Evolutionary conservation across 2,329 filamentous ascomycete genomes (phyloP), one percentile per base, ranked within the genome.

Genomic region (Alternaria sp.): DNA sequence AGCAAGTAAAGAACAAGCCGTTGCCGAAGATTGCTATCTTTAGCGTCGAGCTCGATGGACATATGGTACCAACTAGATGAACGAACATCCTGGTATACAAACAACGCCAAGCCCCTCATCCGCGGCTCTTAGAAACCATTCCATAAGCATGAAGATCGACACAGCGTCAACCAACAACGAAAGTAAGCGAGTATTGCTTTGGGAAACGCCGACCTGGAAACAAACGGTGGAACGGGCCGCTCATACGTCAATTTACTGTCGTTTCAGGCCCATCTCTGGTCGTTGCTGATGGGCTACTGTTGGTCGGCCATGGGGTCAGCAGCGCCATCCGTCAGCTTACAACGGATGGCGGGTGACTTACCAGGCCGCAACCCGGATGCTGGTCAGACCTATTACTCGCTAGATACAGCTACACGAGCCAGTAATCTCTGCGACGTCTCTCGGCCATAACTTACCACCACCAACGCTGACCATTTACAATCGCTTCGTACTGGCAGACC

Each of bases 1-100:
- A 74, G 3, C 64, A 74, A 18, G 46, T 71, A 36, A 75, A 72
- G 57, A 74, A 75, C 36, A 74, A 74, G 38, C 73, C 72, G 14
- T 58, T 75, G 40, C 70, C 70, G 16, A 65, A 58, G 41, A 74
- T 75, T 55, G 71, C 68, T 34, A 44, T 54, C 27, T 32, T 73
- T 72, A 60, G 62, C 20, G 30, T 3, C 20, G 43, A 32, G 4
- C 2, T 56, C 1, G 30, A 7, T 34, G 18, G 28, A 36, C 12
- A 20, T 49, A n/a, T 12, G 30, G 36, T 22, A 22, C 11, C 28
- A 34, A 34, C 1, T 10, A 14, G 14, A 7, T 49, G n/a, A 22
- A 6, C 45, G 18, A 49, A 14, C 18, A 14, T 34, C 1, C 3
- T 49, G 8, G 10, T 32, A 25, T 9, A 22, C 18, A 2, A 2